phyloP scores from a whole-genome alignment of 179 eudicot species.

The Drosera spatulata region DNA sequence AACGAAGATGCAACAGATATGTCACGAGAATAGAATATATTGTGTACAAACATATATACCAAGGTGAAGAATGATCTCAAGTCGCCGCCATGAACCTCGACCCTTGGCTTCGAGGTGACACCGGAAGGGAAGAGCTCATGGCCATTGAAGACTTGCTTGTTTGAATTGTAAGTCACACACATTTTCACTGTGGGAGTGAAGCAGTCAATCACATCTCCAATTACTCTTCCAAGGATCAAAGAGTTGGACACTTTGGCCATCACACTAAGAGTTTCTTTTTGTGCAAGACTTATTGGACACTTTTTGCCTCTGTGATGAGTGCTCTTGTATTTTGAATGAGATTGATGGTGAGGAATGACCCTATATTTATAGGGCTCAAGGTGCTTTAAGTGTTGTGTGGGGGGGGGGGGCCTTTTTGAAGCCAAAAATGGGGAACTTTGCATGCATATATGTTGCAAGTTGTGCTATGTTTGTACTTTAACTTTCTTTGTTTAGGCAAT shows the following conservation, averaged over 20 bases:
- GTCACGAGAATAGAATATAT: neutral
- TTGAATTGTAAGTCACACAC: slow-evolving; percentile 36
- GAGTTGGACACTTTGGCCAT: slow-evolving; percentile 33
- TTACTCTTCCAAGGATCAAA: slow-evolving; percentile 34
- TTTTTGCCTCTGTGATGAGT: neutral
- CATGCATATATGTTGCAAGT: too few species aligned
- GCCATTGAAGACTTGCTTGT: slow-evolving; percentile 45
- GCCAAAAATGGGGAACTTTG: too few species aligned
- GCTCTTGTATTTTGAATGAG: slow-evolving; percentile 7
- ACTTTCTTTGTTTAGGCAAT: too few species aligned
- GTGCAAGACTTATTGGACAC: neutral
- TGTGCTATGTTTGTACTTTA: too few species aligned
- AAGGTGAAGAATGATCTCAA: slow-evolving; percentile 58
- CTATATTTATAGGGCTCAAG: neutral
- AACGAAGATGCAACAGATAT: too few species aligned
- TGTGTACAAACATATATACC: slow-evolving; percentile 15
- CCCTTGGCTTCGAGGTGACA: slow-evolving; percentile 44
- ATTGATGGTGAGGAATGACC: slow-evolving; percentile 9
- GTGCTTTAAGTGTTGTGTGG: neutral
- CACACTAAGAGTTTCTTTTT: neutral
- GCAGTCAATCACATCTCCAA: slow-evolving; percentile 52
- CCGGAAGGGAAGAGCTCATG: slow-evolving; percentile 52
- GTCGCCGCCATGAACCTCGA: slow-evolving; percentile 52
- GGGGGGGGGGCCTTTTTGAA: too few species aligned
- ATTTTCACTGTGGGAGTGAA: slow-evolving; percentile 30